These are phyloP conservation scores for Wallacemonas rigidus DNA, from an alignment of 208 protist species.

Conservation along the genomic window DNA sequence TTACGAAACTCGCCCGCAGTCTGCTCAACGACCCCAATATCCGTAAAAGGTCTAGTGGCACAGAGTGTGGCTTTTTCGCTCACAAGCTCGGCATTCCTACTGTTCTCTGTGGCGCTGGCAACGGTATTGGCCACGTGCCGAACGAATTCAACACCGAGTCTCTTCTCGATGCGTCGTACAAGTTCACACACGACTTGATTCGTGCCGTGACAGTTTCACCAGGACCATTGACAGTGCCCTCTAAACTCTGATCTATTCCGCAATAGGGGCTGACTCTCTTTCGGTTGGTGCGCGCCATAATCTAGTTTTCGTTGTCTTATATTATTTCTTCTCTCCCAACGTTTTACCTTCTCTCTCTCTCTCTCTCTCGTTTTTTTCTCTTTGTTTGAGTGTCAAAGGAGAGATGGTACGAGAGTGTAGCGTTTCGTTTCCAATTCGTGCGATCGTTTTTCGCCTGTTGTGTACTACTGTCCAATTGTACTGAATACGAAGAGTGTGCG, in stretches of 20 bases:
- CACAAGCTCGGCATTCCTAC: conserved; percentile 30
- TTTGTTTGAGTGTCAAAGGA: too few species aligned
- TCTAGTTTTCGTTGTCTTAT: neutral
- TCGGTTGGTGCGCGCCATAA: neutral
- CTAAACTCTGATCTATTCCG: neutral
- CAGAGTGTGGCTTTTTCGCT: conserved; percentile 7
- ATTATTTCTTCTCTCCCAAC: neutral
- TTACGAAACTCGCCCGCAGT: conserved; percentile 7
- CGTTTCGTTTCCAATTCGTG: too few species aligned
- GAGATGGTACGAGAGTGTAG: too few species aligned
- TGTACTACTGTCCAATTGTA: too few species aligned
- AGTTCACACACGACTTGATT: conserved; percentile 39
- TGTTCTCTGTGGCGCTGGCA: conserved; percentile 34
- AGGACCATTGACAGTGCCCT: neutral
- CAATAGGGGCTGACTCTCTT: neutral
- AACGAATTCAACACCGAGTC: too few species aligned
- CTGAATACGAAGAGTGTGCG: too few species aligned
- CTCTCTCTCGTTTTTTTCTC: too few species aligned
- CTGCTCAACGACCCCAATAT: conserved; percentile 7
- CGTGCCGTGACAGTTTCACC: neutral
- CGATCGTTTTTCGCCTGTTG: too few species aligned
- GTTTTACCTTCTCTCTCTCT: too few species aligned
- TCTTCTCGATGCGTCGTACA: conserved; percentile 21
- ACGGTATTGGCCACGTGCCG: too few species aligned
- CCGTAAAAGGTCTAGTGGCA: neutral